Evolutionary conservation across 164 flowering plant genomes (phyloP), one percentile per base, ranked within the genome.

Genomic region (Protea cynaroides): DNA sequence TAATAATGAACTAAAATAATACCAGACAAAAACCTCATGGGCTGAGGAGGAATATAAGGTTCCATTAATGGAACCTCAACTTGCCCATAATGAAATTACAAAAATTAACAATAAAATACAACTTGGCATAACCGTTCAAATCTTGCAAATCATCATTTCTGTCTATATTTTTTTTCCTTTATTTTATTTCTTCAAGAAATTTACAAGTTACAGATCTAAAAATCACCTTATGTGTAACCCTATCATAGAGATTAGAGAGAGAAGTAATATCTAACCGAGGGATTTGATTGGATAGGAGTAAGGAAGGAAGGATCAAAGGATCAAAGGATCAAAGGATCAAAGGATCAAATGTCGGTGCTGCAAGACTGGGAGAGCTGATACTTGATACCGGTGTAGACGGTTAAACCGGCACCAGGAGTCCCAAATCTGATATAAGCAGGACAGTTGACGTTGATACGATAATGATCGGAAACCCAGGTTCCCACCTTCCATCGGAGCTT

Each of bases 401-500:
- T 11, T 14, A 77, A 10, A 0, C 85, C 86, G 59, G 52, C 17
- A 47, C 23, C 64, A 7, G 25, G 15, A 23, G 56, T 61, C 0
- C 88, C 91, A 19, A 82, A 72, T 25, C 74, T 71, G 13, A 88
- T 70, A 64, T 21, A 58, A 10, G 88, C 90, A 5, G 82, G 83
- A 62, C 96, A 87, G 55, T 64, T 69, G 29, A 82, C 88, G 61
- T 83, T 68, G 11, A 90, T n/a, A 61, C 84, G 90, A 53, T 87
- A 86, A 10, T 22, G 37, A 0, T 92, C 92, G 21, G 96, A 54
- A 25, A 69, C 72, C 65, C 87, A 76, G 2, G 84, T 46, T 1
- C 90, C 91, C 7, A 89, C 89, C 63, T 83, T 86, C 82, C 83
- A 89, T 29, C 83, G 71, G 18, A 89, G 81, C 46, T 83, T 74